Base-by-base conservation (phyloP, 441 rosid genomes). In the Daphne laureola region DNA sequence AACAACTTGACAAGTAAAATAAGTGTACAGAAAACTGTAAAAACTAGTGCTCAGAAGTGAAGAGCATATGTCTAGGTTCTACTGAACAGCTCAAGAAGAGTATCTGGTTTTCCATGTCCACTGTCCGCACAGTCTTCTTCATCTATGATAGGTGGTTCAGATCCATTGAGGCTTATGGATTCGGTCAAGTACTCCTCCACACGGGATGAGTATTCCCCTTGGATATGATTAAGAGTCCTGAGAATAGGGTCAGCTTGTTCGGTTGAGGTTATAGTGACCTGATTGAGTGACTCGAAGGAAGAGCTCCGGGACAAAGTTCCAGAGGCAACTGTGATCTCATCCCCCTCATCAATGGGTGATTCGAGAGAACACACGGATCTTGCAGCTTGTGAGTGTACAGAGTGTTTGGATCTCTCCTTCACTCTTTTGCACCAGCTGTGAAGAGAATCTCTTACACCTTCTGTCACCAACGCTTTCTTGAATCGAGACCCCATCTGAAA, bases 371-470 rank as follows among this genome's bases (percentile, higher is more conserved):
- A 92, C 4, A 81, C 82, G 15, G 96, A 92, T 61, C 94, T 78
- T 17, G 88, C 67, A 0, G 87, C 67, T 2, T 74, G 72, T 1
- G 84, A 84, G 59, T 40, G 77, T 16, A 62, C 16, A 4, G 78
- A 69, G 0, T 78, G 81, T 66, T 80, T 86, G 2, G 96, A 84
- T 63, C 70, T 86, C 54, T 71, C 79, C 74, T 76, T 82, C 52
- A 78, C 96, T 72, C 98, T 69, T 69, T 86, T 92, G 45, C 96
- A 81, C 96, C 98, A 92, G 55, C 95, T 86, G 57, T 88, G 98
- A 40, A 92, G 96, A 0, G 98, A 92, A 27, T 84, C 94, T 63
- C 98, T 73, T 11, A 92, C 96, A 14, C 84, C 84, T 65, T 88
- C 96, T 0, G 96, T 71, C 26, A 88, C 94, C 58, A 88, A 61